Evolutionary conservation across 768 basidiomycete genomes (phyloP), one percentile per base, ranked within the genome.

Genomic region (Termitomyces bulborhizus): DNA sequence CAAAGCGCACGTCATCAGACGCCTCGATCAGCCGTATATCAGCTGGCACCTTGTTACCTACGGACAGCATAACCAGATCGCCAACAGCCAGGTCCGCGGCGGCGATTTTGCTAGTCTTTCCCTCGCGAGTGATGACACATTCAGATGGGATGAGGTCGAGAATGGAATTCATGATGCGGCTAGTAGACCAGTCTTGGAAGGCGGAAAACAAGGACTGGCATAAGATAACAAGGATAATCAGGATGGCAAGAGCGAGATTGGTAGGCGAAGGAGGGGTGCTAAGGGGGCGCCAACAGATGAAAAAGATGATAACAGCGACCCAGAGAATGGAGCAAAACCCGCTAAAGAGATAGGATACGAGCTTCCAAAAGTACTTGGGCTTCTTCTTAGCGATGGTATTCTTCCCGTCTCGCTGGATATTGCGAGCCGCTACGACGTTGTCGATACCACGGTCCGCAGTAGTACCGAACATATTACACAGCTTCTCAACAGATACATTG

Each of bases 1-100:
- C 82, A 45, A 82, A 73, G 32, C 73, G 73, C 54, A 82, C 67
- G 57, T 83, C 82, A 5, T 74, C 73, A 0, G 79, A 78, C 56
- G 74, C 75, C 12, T 78, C 65, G 39, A 83, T 73, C 8, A 85
- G 71, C 26, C 83, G 75, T 29, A 84, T 68, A 60, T 85, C 84
- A 13, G 60, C 62, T 32, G 62, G 62, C 1, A 62, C 62, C 52
- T 60, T 62, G 39, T 60, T 60, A 3, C 62, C 62, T 15, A 60
- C 50, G 6, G 57, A 53, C n/a, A 62, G 29, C 34, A 56, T 7
- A n/a, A 62, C 62, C 3, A 62, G 45, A 18, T 62, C 62, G 1
- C 62, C 62, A 4, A 50, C 57, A 15, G 54, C 57, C 26, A 62
- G 55, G 26, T 60, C 57, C 3, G 59, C 45, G 6, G 59, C 59